Evolutionary conservation across 2,329 filamentous ascomycete species (phyloP).

Genomic region (Microdochium paspali): DNA sequence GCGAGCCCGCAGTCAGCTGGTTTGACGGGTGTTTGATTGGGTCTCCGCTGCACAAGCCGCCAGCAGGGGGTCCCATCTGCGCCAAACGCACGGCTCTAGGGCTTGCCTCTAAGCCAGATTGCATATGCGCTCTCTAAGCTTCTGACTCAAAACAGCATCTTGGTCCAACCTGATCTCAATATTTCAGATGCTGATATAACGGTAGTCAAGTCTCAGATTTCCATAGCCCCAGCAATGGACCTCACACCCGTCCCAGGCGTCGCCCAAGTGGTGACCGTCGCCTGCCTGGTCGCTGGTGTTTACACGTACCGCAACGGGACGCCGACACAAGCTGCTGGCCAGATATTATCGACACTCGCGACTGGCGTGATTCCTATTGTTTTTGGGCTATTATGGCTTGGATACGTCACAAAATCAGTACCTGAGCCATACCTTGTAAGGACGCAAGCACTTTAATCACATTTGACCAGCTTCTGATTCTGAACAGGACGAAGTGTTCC

Average conservation of each 20-base stretch:
- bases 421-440: constrained; percentile 6
- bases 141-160: neutral
- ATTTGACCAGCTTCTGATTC: too few relatives aligned
- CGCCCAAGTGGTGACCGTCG: neutral
- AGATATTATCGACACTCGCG: neutral
- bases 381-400: neutral
- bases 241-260: neutral
- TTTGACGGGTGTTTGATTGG: neutral
- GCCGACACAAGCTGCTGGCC: neutral
- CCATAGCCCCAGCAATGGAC: neutral
- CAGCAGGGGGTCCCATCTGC: neutral
- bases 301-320: neutral
- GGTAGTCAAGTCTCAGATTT: neutral
- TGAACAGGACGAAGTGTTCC: constrained; percentile 70
- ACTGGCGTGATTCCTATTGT: neutral
- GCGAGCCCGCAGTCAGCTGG: neutral
- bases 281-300: neutral
- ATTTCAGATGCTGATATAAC: neutral
- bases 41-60: neutral
- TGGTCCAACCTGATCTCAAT: neutral
- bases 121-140: too few relatives aligned
- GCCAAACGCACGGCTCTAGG: neutral
- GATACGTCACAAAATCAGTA: neutral
- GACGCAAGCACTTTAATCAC: neutral
- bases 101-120: too few relatives aligned